Percentiles rank a stretch among this genome's conserved stretches.
These are phyloP conservation scores for Carex parvula DNA, from an alignment of 176 grass and related monocot species.

Conservation along the genomic window DNA sequence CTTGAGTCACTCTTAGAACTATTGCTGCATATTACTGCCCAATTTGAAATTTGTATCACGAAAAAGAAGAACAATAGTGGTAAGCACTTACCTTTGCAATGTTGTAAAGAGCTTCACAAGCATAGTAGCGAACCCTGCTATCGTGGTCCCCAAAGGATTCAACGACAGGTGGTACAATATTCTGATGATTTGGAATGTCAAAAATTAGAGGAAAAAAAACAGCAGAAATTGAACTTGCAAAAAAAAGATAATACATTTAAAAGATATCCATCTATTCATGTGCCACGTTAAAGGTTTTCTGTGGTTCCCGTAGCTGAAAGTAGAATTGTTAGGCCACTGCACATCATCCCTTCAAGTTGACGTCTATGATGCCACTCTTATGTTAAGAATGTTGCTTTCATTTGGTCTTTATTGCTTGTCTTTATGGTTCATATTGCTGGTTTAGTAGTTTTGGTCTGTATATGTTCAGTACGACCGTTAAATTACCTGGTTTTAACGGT, in stretches of 20 bases:
- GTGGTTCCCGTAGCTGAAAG: neutral
- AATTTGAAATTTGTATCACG: neutral
- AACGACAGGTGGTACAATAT: conserved; percentile 88
- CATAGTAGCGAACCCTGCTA: conserved; percentile 98
- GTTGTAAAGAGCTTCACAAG: conserved; percentile 99
- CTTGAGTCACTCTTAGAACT: neutral
- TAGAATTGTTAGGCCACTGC: neutral
- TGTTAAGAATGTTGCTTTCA: neutral
- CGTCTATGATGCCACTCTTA: neutral
- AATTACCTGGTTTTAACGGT: neutral
- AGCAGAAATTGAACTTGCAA: conserved; percentile 8
- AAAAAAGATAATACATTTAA: neutral
- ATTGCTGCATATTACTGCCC: neutral
- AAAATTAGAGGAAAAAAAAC: neutral
- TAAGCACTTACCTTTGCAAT: conserved; percentile 87
- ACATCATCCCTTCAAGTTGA: neutral
- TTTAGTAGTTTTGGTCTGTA: neutral
- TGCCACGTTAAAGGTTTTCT: neutral
- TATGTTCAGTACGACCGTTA: neutral
- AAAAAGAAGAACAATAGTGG: neutral
- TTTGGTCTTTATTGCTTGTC: neutral
- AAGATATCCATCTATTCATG: neutral
- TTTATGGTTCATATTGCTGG: neutral
- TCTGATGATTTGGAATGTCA: conserved; percentile 35
- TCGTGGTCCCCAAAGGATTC: conserved; percentile 77